Evolutionary conservation across 305 asterid species (phyloP).

Genomic region (Fraxinus dipetala): DNA sequence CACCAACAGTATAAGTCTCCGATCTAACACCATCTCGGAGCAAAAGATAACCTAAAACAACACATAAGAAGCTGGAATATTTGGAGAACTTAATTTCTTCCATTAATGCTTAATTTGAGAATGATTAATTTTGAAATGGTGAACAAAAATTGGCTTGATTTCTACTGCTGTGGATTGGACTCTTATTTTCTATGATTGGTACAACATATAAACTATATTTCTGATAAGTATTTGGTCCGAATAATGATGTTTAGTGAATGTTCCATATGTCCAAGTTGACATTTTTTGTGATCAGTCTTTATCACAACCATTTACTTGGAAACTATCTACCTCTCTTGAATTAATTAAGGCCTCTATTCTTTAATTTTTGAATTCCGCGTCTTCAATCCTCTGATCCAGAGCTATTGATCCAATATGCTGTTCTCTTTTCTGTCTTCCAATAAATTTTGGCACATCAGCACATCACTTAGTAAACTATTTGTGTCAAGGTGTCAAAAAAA

Average conservation of each 20-base stretch:
- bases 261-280: too few relatives aligned
- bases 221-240: too few relatives aligned
- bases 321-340: not conserved
- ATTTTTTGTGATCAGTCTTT: too few relatives aligned
- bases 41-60: not conserved
- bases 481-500: too few relatives aligned
- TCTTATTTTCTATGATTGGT: not conserved
- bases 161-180: not conserved
- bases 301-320: too few relatives aligned
- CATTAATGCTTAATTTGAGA: not conserved
- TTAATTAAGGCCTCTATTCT: not conserved
- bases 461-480: too few relatives aligned
- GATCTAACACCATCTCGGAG: not conserved
- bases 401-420: too few relatives aligned
- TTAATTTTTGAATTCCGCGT: not conserved
- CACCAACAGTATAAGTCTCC: slow-evolving; percentile 19
- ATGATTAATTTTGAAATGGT: not conserved
- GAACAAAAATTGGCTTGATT: not conserved
- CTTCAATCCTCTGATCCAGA: not conserved
- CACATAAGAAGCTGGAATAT: not conserved
- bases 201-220: not conserved
- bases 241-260: too few relatives aligned
- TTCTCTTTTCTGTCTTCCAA: too few relatives aligned
- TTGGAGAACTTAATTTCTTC: not conserved
- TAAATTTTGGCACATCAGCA: too few relatives aligned